A percentile compares a stretch with the other conserved stretches of the same genome.
Conservation (phyloP, 208 protist species). For the Trypanosoma melophagium region DNA sequence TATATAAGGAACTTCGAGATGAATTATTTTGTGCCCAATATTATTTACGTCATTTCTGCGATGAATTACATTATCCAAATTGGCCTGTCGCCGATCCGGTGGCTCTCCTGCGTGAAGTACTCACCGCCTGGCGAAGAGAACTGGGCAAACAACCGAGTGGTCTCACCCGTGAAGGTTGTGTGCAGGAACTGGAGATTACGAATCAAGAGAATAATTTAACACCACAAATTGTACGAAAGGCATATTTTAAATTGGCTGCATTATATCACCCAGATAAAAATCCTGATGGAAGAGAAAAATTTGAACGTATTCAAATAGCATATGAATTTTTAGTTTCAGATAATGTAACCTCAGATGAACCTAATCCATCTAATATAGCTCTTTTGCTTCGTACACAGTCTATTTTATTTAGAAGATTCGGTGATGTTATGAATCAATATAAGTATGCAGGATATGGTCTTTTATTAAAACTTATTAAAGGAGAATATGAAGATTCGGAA, state of each 20-base stretch:
- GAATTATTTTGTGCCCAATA: slow-evolving; percentile 95
- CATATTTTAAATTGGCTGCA: slow-evolving; percentile 91
- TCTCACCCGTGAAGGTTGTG: slow-evolving; percentile 60
- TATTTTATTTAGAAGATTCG: slow-evolving; percentile 91
- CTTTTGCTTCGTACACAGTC: slow-evolving; percentile 89
- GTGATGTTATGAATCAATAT: slow-evolving; percentile 74
- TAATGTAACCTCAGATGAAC: slow-evolving; percentile 33
- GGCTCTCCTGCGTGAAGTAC: slow-evolving; percentile 81
- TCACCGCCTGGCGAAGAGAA: slow-evolving; percentile 84
- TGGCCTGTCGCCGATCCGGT: slow-evolving; percentile 92
- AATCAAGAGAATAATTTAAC: slow-evolving; percentile 27
- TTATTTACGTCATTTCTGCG: slow-evolving; percentile 94
- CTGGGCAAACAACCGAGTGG: slow-evolving; percentile 80
- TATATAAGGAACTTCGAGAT: slow-evolving; percentile 80
- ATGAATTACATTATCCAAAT: slow-evolving; percentile 84
- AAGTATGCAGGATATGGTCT: slow-evolving; percentile 95
- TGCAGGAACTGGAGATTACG: slow-evolving; percentile 77
- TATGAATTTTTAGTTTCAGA: slow-evolving; percentile 85
- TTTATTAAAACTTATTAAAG: slow-evolving; percentile 77
- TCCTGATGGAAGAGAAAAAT: slow-evolving; percentile 91
- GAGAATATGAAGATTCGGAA: slow-evolving; percentile 59
- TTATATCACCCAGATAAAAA: slow-evolving; percentile 97
- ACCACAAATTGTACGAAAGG: slow-evolving; percentile 80
- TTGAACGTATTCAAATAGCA: slow-evolving; percentile 90
- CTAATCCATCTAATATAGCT: slow-evolving; percentile 58